phyloP scores from a whole-genome alignment of 768 basidiomycete species.

The Tricholoma saponaceum region DNA sequence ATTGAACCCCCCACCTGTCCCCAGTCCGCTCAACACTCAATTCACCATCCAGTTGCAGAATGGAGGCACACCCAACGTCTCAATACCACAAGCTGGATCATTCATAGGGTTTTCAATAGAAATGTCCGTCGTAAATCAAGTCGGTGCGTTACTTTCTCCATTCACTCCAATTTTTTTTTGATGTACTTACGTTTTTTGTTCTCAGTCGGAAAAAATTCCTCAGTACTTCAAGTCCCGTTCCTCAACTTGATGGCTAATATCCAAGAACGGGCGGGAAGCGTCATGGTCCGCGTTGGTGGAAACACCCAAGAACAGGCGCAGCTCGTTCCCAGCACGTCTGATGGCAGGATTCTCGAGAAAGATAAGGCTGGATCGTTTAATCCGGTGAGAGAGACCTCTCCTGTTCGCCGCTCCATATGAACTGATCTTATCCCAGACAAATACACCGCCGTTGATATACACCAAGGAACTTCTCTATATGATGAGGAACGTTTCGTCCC shows the following conservation, averaged over 20 bases:
- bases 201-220: constrained; percentile 9
- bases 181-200: not conserved
- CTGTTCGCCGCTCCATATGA: not conserved
- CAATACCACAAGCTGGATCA: constrained; percentile 31
- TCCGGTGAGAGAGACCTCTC: constrained; percentile 9
- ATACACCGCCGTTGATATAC: constrained; percentile 65
- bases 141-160: constrained; percentile 35
- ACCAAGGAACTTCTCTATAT: constrained; percentile 67
- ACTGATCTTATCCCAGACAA: constrained; percentile 35
- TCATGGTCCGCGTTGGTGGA: constrained; percentile 71
- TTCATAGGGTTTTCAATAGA: constrained; percentile 61
- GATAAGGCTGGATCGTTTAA: constrained; percentile 14
- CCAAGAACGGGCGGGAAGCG: constrained; percentile 55
- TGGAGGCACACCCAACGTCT: constrained; percentile 27
- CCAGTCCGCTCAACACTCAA: constrained; percentile 37
- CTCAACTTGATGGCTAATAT: constrained; percentile 76
- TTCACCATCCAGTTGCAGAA: constrained; percentile 43
- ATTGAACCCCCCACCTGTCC: constrained; percentile 48
- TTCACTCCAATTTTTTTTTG: not conserved
- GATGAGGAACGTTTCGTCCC: constrained; percentile 55
- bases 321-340: constrained; percentile 44
- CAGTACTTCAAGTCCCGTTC: constrained; percentile 45
- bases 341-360: constrained; percentile 29
- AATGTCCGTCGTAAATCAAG: constrained; percentile 56
- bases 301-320: constrained; percentile 72